These are phyloP conservation scores for Berberis vulgaris DNA, from an alignment of 164 flowering plant species.

Conservation along the genomic window DNA sequence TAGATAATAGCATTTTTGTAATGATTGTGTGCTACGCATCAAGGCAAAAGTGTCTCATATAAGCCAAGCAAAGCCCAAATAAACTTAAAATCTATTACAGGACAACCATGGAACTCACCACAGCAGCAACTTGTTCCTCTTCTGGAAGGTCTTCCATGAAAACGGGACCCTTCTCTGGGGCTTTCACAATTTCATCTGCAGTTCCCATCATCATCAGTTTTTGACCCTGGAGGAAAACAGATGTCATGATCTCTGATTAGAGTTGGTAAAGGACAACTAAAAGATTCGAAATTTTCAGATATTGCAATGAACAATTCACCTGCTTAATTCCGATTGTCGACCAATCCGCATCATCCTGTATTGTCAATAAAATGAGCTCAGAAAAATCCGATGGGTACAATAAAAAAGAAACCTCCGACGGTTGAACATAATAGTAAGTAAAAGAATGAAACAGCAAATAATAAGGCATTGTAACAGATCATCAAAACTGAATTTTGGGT, in stretches of 20 bases:
- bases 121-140: constrained; percentile 73
- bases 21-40: not conserved
- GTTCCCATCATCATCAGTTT: constrained; percentile 99
- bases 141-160: constrained; percentile 95
- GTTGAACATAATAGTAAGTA: too few relatives aligned
- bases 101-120: constrained; percentile 34
- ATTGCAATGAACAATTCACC: constrained; percentile 28
- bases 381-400: not conserved
- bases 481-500: too few relatives aligned
- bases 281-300: not conserved
- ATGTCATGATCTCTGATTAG: too few relatives aligned
- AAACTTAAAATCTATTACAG: not conserved
- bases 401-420: not conserved
- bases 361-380: constrained; percentile 8
- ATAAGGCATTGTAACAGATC: too few relatives aligned
- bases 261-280: not conserved
- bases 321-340: constrained; percentile 69
- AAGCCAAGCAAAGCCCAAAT: not conserved
- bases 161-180: constrained; percentile 89
- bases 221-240: constrained; percentile 54
- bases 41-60: not conserved
- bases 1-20: too few relatives aligned
- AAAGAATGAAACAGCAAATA: too few relatives aligned
- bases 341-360: constrained; percentile 99
- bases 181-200: constrained; percentile 86